Percentiles rank a stretch among this genome's conserved stretches.
These are phyloP conservation scores for Fraxinus sp. DNA, from an alignment of 305 asterid species.

Conservation along the genomic window DNA sequence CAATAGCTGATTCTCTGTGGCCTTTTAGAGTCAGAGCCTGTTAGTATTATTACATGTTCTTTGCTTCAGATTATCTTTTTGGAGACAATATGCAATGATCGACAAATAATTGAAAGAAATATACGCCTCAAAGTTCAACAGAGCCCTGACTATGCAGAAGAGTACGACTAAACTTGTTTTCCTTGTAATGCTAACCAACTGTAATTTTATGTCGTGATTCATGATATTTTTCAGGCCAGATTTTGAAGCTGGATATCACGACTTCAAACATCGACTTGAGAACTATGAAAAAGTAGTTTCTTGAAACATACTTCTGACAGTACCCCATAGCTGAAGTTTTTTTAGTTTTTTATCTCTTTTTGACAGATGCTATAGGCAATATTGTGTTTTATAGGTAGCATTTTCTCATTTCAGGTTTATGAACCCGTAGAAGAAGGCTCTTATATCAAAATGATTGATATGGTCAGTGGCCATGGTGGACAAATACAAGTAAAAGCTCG, in stretches of 20 bases:
- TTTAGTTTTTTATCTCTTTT: not conserved
- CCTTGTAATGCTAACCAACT: slow-evolving; percentile 19
- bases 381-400: slow-evolving; percentile 24
- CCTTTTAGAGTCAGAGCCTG: slow-evolving; percentile 11
- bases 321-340: slow-evolving; percentile 4
- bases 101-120: slow-evolving; percentile 82
- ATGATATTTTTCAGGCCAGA: slow-evolving; percentile 74
- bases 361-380: slow-evolving; percentile 14
- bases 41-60: slow-evolving; percentile 20
- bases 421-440: slow-evolving; percentile 99
- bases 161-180: slow-evolving; percentile 46
- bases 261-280: slow-evolving; percentile 85
- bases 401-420: slow-evolving; percentile 60
- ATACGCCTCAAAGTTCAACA: slow-evolving; percentile 99
- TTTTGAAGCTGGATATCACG: slow-evolving; percentile 96
- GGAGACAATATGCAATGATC: slow-evolving; percentile 94
- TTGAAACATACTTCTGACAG: slow-evolving; percentile 27
- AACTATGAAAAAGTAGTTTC: slow-evolving; percentile 85
- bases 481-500: slow-evolving; percentile 70
- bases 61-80: slow-evolving; percentile 76
- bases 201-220: slow-evolving; percentile 29
- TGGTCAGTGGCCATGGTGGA: slow-evolving; percentile 98
- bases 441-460: slow-evolving; percentile 95
- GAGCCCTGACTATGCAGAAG: slow-evolving; percentile 99
- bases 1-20: slow-evolving; percentile 14